These are phyloP conservation scores for Corrigiola litoralis DNA, from an alignment of 179 eudicot genomes.

Conservation along the genomic window DNA sequence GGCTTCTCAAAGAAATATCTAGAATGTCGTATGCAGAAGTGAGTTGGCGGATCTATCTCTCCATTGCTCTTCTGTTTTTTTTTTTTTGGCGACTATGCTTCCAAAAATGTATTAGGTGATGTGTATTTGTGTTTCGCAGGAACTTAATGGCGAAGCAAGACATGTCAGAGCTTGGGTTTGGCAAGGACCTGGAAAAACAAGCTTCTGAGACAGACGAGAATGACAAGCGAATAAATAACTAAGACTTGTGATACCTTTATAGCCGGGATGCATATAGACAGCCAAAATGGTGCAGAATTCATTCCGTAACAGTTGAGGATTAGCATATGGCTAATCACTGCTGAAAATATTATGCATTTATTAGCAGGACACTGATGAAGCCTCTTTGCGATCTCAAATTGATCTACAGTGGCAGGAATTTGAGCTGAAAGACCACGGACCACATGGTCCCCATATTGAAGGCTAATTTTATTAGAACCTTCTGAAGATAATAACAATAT, in stretches of 20 bases:
- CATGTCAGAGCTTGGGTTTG: conserved; percentile 86
- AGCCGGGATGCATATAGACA: neutral
- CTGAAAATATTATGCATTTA: neutral
- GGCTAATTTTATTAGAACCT: too few species aligned
- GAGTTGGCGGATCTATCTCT: conserved; percentile 23
- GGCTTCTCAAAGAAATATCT: conserved; percentile 75
- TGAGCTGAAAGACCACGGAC: too few species aligned
- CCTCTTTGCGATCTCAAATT: neutral
- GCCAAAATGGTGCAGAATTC: neutral
- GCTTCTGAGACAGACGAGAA: conserved; percentile 27
- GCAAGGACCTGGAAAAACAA: conserved; percentile 34
- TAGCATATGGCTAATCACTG: neutral
- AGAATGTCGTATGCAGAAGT: conserved; percentile 93
- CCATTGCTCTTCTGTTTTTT: neutral
- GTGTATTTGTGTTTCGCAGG: conserved; percentile 35
- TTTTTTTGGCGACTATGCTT: neutral
- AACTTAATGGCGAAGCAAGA: conserved; percentile 97
- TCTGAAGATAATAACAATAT: too few species aligned
- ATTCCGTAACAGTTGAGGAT: neutral
- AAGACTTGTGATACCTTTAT: conserved; percentile 11
- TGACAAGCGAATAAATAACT: conserved; percentile 13
- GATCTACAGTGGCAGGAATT: too few species aligned
- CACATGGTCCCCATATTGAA: too few species aligned
- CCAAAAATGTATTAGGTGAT: neutral
- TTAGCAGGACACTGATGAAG: neutral